phyloP scores from a whole-genome alignment of 257 asterid species.

The Avicennia marina region DNA sequence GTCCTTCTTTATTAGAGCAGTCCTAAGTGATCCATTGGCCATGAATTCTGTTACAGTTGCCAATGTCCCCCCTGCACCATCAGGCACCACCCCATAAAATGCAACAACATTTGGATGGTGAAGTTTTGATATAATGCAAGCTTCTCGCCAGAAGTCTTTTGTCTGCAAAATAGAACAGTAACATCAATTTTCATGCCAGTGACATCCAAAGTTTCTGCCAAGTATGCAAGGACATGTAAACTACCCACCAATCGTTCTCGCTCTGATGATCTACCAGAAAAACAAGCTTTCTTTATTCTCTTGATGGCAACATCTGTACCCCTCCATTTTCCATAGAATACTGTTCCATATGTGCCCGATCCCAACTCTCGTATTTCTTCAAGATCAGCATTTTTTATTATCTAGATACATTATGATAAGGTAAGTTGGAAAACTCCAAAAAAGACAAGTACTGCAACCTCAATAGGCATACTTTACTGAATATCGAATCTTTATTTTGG shows the following conservation, averaged over 20 bases:
- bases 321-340: conserved; percentile 78
- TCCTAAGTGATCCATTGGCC: conserved; percentile 76
- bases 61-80: conserved; percentile 73
- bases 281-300: conserved; percentile 58
- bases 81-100: conserved; percentile 84
- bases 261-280: conserved; percentile 64
- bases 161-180: conserved; percentile 32
- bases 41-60: conserved; percentile 75
- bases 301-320: conserved; percentile 84
- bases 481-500: background rate
- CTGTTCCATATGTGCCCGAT: conserved; percentile 81
- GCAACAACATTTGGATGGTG: conserved; percentile 85
- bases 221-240: background rate
- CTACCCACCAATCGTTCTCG: conserved; percentile 66
- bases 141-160: conserved; percentile 81
- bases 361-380: conserved; percentile 79
- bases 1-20: conserved; percentile 50
- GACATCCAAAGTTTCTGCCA: background rate
- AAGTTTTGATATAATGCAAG: conserved; percentile 59
- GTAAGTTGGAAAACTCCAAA: no score
- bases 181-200: background rate
- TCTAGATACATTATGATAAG: conserved; percentile 30
- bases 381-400: conserved; percentile 71
- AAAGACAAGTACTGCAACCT: no score
- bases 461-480: background rate